phyloP scores from a whole-genome alignment of 768 basidiomycete genomes.

The Panaeolus cyanescens region DNA sequence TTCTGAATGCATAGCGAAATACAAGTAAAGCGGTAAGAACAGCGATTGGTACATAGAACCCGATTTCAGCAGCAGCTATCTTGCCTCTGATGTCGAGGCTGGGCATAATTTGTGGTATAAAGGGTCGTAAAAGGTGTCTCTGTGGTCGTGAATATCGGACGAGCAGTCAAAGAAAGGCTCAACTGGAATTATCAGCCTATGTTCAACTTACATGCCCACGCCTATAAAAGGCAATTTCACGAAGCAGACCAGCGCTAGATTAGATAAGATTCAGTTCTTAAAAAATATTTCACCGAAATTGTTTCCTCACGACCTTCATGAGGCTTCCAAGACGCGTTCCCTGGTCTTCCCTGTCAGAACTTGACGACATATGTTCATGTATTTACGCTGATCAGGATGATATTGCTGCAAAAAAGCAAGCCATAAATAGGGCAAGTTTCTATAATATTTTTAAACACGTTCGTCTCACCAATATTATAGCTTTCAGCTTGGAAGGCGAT shows the following conservation, averaged over 20 bases:
- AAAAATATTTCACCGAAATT: not conserved
- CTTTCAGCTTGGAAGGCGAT: conserved; percentile 80
- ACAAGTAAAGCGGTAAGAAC: conserved; percentile 45
- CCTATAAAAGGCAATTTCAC: conserved; percentile 9
- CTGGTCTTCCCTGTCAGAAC: conserved; percentile 68
- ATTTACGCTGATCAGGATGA: conserved; percentile 71
- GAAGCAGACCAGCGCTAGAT: not conserved
- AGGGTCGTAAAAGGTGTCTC: conserved; percentile 21
- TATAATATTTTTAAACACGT: not conserved
- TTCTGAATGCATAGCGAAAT: conserved; percentile 55
- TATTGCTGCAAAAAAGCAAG: conserved; percentile 51
- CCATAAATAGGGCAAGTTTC: conserved; percentile 64
- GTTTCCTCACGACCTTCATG: conserved; percentile 38
- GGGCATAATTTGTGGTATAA: conserved; percentile 33
- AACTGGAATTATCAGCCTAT: not conserved
- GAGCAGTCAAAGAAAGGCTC: conserved; percentile 10
- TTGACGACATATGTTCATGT: conserved; percentile 77
- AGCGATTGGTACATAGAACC: conserved; percentile 59
- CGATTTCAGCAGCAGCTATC: conserved; percentile 61
- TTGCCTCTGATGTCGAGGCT: conserved; percentile 44
- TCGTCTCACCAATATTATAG: conserved; percentile 35
- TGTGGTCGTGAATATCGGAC: conserved; percentile 16
- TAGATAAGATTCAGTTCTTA: not conserved
- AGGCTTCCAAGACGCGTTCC: conserved; percentile 79
- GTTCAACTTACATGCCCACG: conserved; percentile 7